Evolutionary conservation across 1,139 yeast genomes (phyloP).

Genomic region (Sugiyamaella paludigena): DNA sequence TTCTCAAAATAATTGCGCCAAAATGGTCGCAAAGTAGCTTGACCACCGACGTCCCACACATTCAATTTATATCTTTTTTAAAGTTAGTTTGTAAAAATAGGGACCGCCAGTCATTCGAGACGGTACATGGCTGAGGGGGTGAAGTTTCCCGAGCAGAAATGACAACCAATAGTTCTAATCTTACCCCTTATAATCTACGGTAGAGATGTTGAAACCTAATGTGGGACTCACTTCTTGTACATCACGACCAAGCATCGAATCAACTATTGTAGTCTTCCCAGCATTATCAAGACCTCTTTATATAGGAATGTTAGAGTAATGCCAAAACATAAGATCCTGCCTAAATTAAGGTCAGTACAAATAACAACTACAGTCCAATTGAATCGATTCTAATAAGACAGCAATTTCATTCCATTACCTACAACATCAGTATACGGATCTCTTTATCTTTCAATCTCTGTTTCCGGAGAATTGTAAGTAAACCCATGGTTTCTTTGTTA

Average conservation of each 20-base stretch:
- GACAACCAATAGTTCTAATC: no score
- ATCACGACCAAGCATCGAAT: conserved; percentile 44
- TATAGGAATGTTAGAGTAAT: background rate
- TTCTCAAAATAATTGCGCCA: conserved; percentile 91
- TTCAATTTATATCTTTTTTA: conserved; percentile 44
- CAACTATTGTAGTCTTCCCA: conserved; percentile 82
- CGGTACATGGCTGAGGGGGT: no score
- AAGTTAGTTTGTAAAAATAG: conserved; percentile 1
- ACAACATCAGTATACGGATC: conserved; percentile 64
- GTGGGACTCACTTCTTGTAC: conserved; percentile 55
- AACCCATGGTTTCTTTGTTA: conserved; percentile 58
- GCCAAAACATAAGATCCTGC: background rate
- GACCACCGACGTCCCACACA: conserved; percentile 86
- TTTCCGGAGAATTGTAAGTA: conserved; percentile 73
- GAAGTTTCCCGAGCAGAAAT: no score
- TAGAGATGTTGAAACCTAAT: conserved; percentile 60
- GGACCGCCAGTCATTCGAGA: background rate
- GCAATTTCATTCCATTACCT: conserved; percentile 19
- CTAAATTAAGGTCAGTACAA: background rate
- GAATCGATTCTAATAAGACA: no score
- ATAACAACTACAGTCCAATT: background rate
- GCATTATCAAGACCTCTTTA: conserved; percentile 75
- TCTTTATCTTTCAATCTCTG: conserved; percentile 80
- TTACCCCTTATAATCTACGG: conserved; percentile 40
- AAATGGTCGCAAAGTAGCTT: conserved; percentile 68